phyloP scores from a whole-genome alignment of 768 basidiomycete genomes.

The Tulasnella sp. region DNA sequence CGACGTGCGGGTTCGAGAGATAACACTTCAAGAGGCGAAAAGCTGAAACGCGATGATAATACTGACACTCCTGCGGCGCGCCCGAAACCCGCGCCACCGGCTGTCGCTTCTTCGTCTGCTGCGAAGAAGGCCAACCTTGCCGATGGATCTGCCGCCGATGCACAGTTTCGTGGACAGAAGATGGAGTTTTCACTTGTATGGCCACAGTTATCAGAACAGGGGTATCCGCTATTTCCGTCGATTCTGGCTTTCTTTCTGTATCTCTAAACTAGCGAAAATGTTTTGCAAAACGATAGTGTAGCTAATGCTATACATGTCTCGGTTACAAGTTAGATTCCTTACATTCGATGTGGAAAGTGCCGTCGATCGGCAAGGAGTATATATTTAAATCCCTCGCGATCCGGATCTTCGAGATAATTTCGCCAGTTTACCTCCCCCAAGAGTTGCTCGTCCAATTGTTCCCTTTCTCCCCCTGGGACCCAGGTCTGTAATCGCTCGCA shows the following conservation, averaged over 20 bases:
- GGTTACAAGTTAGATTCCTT: too few relatives aligned
- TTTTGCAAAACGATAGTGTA: background rate
- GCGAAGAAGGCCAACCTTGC: conserved; percentile 20
- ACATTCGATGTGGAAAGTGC: too few relatives aligned
- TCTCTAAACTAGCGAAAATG: background rate
- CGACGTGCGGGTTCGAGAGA: background rate
- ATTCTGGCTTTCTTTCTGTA: background rate
- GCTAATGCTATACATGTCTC: background rate
- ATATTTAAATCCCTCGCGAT: background rate
- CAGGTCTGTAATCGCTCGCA: background rate
- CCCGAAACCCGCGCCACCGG: background rate
- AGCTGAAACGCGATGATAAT: conserved; percentile 13
- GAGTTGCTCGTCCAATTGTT: background rate
- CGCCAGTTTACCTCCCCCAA: background rate
- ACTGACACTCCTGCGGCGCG: background rate
- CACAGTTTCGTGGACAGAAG: background rate
- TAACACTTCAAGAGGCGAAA: background rate
- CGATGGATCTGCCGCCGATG: background rate
- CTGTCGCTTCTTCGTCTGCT: background rate
- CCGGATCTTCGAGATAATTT: background rate
- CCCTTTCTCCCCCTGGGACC: background rate
- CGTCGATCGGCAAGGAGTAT: background rate
- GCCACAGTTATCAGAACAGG: background rate
- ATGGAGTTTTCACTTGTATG: background rate
- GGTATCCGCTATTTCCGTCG: background rate